Percentiles rank a stretch among this genome's conserved stretches.
Conservation (phyloP, 805 yeast genomes). For the Starmerella vaccinii region DNA sequence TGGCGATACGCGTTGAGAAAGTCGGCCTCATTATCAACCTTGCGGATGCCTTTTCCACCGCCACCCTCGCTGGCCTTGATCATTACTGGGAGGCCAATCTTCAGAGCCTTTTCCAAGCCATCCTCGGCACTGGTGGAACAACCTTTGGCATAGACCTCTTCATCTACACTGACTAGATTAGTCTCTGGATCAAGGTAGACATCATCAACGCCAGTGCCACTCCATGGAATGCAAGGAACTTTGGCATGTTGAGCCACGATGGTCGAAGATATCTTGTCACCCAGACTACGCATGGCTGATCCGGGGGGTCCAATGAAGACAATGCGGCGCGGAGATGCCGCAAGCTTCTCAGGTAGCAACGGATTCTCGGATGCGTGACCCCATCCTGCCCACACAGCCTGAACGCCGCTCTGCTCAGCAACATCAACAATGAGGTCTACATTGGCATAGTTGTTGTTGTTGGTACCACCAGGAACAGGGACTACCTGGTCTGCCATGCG, state of each 20-base stretch:
- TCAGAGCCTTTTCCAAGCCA: conserved; percentile 72
- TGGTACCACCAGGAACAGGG: conserved; percentile 98
- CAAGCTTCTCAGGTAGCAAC: conserved; percentile 79
- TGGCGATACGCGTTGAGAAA: conserved; percentile 72
- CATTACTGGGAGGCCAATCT: conserved; percentile 97
- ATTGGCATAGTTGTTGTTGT: conserved; percentile 95
- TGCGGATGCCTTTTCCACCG: conserved; percentile 99
- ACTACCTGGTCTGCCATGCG: conserved; percentile 98
- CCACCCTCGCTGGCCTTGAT: conserved; percentile 99
- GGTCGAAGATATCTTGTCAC: conserved; percentile 95
- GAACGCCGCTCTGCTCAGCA: conserved; percentile 92
- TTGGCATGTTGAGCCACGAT: conserved; percentile 98
- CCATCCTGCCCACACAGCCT: conserved; percentile 99
- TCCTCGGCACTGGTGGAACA: conserved; percentile 80
- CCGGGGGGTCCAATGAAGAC: conserved; percentile 99
- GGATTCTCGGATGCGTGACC: conserved; percentile 99
- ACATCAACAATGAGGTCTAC: conserved; percentile 94
- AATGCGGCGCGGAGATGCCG: conserved; percentile 82
- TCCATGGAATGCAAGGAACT: conserved; percentile 99
- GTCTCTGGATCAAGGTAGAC: conserved; percentile 60
- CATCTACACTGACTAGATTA: conserved; percentile 80
- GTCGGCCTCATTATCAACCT: conserved; percentile 75
- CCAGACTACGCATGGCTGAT: conserved; percentile 97
- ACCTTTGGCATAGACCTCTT: conserved; percentile 73
- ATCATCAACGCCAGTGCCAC: conserved; percentile 91